Base-by-base conservation (phyloP, 176 grass and related monocot genomes). In the Oryza glumipatula region DNA sequence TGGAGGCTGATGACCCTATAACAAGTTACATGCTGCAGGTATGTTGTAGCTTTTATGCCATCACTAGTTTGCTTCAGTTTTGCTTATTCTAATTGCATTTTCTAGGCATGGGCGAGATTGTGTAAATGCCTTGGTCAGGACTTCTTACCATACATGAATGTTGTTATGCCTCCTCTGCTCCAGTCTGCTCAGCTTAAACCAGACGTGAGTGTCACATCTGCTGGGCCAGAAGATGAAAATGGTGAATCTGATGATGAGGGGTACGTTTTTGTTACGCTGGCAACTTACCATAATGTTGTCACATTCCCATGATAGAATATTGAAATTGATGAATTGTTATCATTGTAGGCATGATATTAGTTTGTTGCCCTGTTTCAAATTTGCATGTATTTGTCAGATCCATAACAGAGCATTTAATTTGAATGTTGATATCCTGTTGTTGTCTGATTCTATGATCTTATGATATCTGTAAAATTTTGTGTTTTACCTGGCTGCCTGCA, bases 11-110 rank as follows among this genome's bases (percentile, higher is more conserved):
- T 83, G 96, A 98, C 47, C 96, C 93, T 77, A 98, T 92, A 41
- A 98, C 91, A 44, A 98, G 96, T 80, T 98, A 98, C 81, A 98
- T 95, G 93, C 65, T 98, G 47, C 96, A 95, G 82, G 96, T 94
- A 84, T 67, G 75, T 78, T 54, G 22, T 17, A 64, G 61, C 6
- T 79, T 69, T 73, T 60, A 73, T 73, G 74, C 1, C 36, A 79
- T 49, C 44, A 47, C 38, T 75, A 22, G 4, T 49, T 14, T 68
- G 70, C 11, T 65, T 74, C 30, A 70, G 39, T 65, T 79, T 70
- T 90, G 15, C 65, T 70, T 78, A 70, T 63, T 69, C 10, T 79
- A 49, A 83, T 48, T 28, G 5, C 69, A 45, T 74, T 65, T 65
- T 75, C 56, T 72, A 97, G 94, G 89, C 94, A 74, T 97, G 94